Evolutionary conservation across 129 eudicot species (phyloP).

Genomic region (Flaveria sonorensis): DNA sequence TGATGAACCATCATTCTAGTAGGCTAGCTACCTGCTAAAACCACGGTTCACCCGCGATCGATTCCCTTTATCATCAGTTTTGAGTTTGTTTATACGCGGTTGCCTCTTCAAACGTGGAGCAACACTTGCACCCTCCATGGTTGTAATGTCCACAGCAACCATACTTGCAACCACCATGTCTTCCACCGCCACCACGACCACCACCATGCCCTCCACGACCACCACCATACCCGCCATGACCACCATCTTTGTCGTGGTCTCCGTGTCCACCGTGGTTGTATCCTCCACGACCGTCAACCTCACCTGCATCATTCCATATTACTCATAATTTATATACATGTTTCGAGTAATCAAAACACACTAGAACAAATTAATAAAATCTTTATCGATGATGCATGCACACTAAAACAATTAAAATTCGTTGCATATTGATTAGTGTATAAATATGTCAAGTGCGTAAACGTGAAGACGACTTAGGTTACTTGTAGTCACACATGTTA

Average conservation of each 20-base stretch:
- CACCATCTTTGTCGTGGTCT: neutral
- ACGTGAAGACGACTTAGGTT: too few relatives aligned
- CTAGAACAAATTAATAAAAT: neutral
- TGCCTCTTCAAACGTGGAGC: slow-evolving; percentile 35
- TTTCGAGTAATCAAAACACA: neutral
- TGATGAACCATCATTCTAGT: neutral
- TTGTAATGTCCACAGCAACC: slow-evolving; percentile 21
- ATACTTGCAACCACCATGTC: neutral
- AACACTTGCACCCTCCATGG: slow-evolving; percentile 32
- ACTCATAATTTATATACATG: neutral
- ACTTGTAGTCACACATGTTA: too few relatives aligned
- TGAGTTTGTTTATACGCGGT: slow-evolving; percentile 39
- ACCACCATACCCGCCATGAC: neutral
- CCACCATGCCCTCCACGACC: slow-evolving; percentile 17
- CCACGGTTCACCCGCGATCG: neutral
- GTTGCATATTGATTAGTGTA: too few relatives aligned
- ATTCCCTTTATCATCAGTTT: slow-evolving; percentile 3
- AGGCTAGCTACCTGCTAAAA: neutral
- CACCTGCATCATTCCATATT: slow-evolving; percentile 18
- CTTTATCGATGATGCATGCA: neutral
- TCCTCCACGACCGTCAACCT: slow-evolving; percentile 25
- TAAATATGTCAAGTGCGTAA: too few relatives aligned
- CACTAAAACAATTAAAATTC: too few relatives aligned
- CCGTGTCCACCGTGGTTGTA: slow-evolving; percentile 10
- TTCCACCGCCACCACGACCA: slow-evolving; percentile 6